These are phyloP conservation scores for Mycena alexandri DNA, from an alignment of 768 basidiomycete genomes.

Conservation along the genomic window DNA sequence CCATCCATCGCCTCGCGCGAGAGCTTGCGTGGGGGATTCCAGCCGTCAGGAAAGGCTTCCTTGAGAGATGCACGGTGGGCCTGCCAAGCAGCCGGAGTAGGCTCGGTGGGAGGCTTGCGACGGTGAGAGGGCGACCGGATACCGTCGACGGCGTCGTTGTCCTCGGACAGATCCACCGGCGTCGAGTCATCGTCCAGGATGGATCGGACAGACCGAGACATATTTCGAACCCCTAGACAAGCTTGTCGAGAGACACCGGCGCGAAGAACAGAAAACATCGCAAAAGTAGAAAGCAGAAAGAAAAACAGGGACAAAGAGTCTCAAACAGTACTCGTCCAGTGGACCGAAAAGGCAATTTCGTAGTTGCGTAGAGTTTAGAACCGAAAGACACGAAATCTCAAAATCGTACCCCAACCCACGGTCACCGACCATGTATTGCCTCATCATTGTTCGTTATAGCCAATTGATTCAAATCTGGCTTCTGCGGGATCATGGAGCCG, in stretches of 20 bases:
- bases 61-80: constrained; percentile 65
- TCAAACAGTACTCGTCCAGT: no score
- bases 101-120: constrained; percentile 52
- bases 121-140: constrained; percentile 51
- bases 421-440: no score
- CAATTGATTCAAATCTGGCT: no score
- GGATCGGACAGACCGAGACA: constrained; percentile 47
- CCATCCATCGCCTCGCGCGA: constrained; percentile 89
- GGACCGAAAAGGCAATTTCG: no score
- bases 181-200: constrained; percentile 63
- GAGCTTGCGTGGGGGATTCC: constrained; percentile 84
- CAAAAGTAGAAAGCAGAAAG: no score
- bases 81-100: constrained; percentile 63
- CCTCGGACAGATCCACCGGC: constrained; percentile 64
- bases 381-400: no score
- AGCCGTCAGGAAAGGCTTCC: constrained; percentile 72
- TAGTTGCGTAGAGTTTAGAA: no score
- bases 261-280: constrained; percentile 26
- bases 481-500: no score
- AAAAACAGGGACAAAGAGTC: no score
- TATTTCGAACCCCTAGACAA: not conserved
- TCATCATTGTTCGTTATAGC: no score
- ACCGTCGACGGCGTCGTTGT: constrained; percentile 63
- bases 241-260: not conserved
- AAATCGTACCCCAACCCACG: no score